Conservation (phyloP, 2,329 filamentous ascomycete species). For the Claviceps spartinae region DNA sequence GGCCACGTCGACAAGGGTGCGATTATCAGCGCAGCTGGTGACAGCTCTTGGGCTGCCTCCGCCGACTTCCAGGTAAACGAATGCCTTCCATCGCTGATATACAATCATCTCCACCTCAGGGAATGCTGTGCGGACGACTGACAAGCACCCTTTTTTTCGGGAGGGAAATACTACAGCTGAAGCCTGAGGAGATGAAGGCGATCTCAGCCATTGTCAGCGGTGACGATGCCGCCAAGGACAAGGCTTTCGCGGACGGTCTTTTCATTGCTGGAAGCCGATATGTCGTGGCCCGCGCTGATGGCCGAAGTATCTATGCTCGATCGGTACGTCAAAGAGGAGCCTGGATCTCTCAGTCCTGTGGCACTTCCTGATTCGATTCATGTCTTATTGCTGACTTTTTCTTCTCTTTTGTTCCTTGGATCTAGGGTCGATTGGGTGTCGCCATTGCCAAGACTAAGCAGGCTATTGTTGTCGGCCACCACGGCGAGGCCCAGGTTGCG, state of each 20-base stretch:
- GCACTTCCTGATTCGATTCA: neutral
- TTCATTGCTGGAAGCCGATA: conserved; percentile 66
- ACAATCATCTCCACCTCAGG: conserved; percentile 6
- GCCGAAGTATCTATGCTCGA: conserved; percentile 71
- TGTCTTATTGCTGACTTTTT: neutral
- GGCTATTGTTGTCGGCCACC: conserved; percentile 79
- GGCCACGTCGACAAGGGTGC: conserved; percentile 73
- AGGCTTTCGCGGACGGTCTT: conserved; percentile 59
- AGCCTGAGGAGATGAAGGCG: conserved; percentile 43
- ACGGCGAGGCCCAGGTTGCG: conserved; percentile 59
- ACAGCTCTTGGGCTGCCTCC: conserved; percentile 65
- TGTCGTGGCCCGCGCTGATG: conserved; percentile 62
- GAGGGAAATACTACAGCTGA: conserved; percentile 14
- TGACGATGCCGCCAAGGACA: conserved; percentile 38
- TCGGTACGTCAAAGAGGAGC: conserved; percentile 42
- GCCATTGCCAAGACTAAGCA: conserved; percentile 76
- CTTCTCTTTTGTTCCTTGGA: neutral
- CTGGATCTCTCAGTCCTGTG: neutral
- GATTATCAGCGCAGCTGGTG: conserved; percentile 69
- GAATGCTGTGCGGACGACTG: neutral
- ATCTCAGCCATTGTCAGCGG: conserved; percentile 39
- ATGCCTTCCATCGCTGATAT: conserved; percentile 10
- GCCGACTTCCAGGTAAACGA: conserved; percentile 54
- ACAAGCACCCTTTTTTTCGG: neutral
- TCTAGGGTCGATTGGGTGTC: conserved; percentile 62